phyloP scores from a whole-genome alignment of 2,329 filamentous ascomycete genomes.

The Lithohypha guttulata region DNA sequence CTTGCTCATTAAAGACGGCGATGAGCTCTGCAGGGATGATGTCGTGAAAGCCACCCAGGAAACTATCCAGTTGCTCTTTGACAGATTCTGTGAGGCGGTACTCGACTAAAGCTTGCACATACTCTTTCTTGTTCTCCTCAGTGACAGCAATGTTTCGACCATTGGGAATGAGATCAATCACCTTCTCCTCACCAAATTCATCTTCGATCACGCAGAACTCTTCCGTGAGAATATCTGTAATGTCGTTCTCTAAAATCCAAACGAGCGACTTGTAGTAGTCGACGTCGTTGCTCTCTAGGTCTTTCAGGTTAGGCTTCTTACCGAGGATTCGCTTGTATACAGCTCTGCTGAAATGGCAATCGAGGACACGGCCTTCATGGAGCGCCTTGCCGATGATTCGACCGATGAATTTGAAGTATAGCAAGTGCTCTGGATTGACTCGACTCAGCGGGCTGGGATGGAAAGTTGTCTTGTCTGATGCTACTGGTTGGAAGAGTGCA shows the following conservation, averaged over 20 bases:
- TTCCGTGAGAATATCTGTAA: slow-evolving; percentile 93
- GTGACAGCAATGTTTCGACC: slow-evolving; percentile 89
- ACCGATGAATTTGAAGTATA: slow-evolving; percentile 99
- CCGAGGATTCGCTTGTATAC: slow-evolving; percentile 97
- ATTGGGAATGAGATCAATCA: slow-evolving; percentile 75
- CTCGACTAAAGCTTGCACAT: slow-evolving; percentile 87
- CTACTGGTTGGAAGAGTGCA: slow-evolving; percentile 89
- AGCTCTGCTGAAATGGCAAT: slow-evolving; percentile 97
- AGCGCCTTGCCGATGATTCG: slow-evolving; percentile 96
- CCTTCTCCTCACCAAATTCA: slow-evolving; percentile 79
- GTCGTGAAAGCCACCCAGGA: slow-evolving; percentile 92
- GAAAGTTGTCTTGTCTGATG: slow-evolving; percentile 95
- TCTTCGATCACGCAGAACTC: slow-evolving; percentile 92
- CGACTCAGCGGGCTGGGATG: slow-evolving; percentile 91
- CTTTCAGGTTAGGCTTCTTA: slow-evolving; percentile 91
- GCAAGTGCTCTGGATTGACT: slow-evolving; percentile 88
- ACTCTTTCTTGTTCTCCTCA: slow-evolving; percentile 97
- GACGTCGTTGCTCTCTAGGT: slow-evolving; percentile 97
- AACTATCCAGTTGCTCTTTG: slow-evolving; percentile 85
- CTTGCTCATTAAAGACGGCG: slow-evolving; percentile 96
- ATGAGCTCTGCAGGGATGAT: slow-evolving; percentile 92
- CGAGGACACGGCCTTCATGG: slow-evolving; percentile 88
- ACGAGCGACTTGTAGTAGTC: slow-evolving; percentile 98
- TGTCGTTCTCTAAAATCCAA: slow-evolving; percentile 98
- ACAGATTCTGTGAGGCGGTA: slow-evolving; percentile 87